Evolutionary conservation across 2,329 filamentous ascomycete species (phyloP), one percentile per base, ranked within the genome.

Genomic region (Pseudocercospora ulei): DNA sequence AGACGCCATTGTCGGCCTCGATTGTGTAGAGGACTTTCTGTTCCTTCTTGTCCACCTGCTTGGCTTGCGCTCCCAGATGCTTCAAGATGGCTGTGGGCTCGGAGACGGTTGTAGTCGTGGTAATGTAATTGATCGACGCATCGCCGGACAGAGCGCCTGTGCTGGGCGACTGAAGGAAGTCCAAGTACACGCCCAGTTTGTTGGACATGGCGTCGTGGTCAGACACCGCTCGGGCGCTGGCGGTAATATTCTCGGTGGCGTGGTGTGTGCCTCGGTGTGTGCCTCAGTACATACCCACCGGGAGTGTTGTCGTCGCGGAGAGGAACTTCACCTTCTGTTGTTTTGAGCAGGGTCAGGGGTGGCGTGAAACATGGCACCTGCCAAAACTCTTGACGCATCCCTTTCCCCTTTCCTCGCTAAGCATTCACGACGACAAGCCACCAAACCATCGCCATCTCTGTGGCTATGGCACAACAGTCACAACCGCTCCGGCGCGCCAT

Each of bases 1-100:
- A 82, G 49, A 92, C 64, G 28, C 76, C 74, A 61, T 76, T 72
- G 39, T 70, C 61, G 45, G 78, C 77, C 59, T 94, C 82, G 37
- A 96, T 72, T 16, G 74, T 69, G 56, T 75, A 76, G 48, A 96
- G 66, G 36, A 88, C 64, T 27, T 80, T 79, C 62, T 94, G 77
- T 52, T 79, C 76, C 65, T 83, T 87, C 71, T 85, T 92, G 63
- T 79, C 82, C 57, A 95, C 69, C 58, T 82, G 73, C 59, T 78
- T 80, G 53, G 73, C 71, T 59, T 86, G 73, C 23, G 72, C 71
- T 54, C 68, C 70, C 47, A 95, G 65, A 64, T 96, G 87, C 66
- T 84, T 86, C 64, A 88, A 68, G 61, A 98, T 85, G 30, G 83
- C 75, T 35, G 77, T 71, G 30, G 80, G 63, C 51, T 83, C 78